Evolutionary conservation across 768 basidiomycete species (phyloP), one percentile per base, ranked within the genome.

Genomic region (Rhizopogon sp.): DNA sequence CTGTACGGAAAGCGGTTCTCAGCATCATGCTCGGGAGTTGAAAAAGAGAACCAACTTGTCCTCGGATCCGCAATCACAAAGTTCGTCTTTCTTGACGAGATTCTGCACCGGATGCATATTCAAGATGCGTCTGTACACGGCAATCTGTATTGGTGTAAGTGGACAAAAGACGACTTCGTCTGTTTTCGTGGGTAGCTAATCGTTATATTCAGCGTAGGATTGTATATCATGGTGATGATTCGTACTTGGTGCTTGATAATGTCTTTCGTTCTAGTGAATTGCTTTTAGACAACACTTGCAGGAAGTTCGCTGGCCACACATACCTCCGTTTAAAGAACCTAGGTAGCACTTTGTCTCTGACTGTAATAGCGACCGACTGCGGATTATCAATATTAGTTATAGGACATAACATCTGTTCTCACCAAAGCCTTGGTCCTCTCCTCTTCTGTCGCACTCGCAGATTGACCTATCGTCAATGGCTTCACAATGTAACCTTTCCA

Each of bases 151-250:
- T 0, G 72, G 55, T 0, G 89, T 89, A 47, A 98, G 72, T 14
- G 93, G 95, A 64, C 96, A 99, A 63, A 98, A 96, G 5, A 97
- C 92, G 13, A 98, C 89, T 64, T 93, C 76, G 60, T 99, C 96
- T 0, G 79, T 79, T 74, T 99, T 99, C 57, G 78, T 76, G 1
- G 96, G 96, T 2, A 98, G 77, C 88, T 95, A 62, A 3, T 39
- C 13, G 44, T 58, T 6, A 11, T 20, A 16, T 56, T 17, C 37
- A 17, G 50, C 22, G 35, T 1, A 20, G 33, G 9, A 29, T 9
- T 3, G 22, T 40, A 37, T 28, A 39, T n/a, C 22, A 1, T 2
- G 22, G 22, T 13, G 43, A 42, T 5, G n/a, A 29, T 25, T 43
- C 52, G 28, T 60, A 82, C 87, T 72, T 87, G 88, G 54, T 83